Percentiles rank a stretch among this genome's conserved stretches.
Conservation (phyloP, 345 rosid genomes). For the Euphorbia lathyris region DNA sequence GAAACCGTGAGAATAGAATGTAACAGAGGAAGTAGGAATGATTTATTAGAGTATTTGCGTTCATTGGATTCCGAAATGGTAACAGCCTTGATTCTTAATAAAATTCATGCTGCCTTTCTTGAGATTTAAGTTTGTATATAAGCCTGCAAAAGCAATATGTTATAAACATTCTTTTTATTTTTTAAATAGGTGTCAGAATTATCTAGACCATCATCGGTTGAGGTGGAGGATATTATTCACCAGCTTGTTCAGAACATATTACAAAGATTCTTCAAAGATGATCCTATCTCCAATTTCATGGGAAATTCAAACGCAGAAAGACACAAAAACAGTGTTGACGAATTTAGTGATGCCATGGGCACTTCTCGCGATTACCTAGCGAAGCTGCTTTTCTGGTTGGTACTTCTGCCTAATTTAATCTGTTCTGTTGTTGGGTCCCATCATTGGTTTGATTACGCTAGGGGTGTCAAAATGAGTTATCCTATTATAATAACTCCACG, state of each 20-base stretch:
- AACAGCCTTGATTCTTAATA: conserved; percentile 5
- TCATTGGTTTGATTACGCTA: too few relatives aligned
- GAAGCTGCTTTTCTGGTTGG: conserved; percentile 87
- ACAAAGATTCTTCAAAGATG: conserved; percentile 48
- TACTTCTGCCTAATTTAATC: conserved; percentile 7
- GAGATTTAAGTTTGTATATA: conserved; percentile 9
- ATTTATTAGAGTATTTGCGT: conserved; percentile 78
- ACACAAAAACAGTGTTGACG: conserved; percentile 37
- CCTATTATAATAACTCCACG: too few relatives aligned
- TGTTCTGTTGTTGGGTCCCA: not conserved
- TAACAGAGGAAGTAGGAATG: conserved; percentile 57
- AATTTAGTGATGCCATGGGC: conserved; percentile 40
- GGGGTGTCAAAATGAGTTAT: too few relatives aligned
- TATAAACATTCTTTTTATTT: conserved; percentile 2
- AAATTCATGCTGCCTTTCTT: not conserved
- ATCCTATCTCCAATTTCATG: conserved; percentile 29
- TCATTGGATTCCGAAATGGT: conserved; percentile 80
- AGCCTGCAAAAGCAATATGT: conserved; percentile 1
- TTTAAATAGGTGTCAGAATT: conserved; percentile 61
- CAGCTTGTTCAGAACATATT: conserved; percentile 71
- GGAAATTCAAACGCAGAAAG: conserved; percentile 30
- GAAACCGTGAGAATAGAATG: conserved; percentile 47
- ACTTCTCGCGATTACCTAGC: conserved; percentile 91
- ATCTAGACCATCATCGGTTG: conserved; percentile 76
- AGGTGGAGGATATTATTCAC: conserved; percentile 81